Evolutionary conservation across 768 basidiomycete species (phyloP).

Genomic region (Boletus subcaerulescens): DNA sequence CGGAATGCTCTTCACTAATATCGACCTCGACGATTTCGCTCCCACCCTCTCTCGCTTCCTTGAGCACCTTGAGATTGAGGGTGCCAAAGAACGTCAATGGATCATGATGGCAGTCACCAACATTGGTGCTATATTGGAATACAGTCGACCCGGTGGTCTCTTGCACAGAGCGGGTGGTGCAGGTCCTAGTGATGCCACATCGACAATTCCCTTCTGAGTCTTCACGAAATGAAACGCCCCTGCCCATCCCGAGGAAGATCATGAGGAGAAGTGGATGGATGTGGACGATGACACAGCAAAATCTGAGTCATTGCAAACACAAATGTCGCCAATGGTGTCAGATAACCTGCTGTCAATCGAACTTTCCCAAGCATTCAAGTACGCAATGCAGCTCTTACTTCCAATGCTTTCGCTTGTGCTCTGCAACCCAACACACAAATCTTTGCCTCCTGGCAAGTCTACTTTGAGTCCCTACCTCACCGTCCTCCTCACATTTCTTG

Average conservation of each 20-base stretch:
- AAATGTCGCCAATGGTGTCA: slow-evolving; percentile 27
- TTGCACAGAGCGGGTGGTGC: slow-evolving; percentile 59
- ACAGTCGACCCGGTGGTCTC: slow-evolving; percentile 72
- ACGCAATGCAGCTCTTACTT: slow-evolving; percentile 78
- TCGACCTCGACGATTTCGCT: slow-evolving; percentile 89
- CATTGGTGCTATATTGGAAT: slow-evolving; percentile 80
- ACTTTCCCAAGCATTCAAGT: slow-evolving; percentile 62
- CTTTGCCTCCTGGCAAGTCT: slow-evolving; percentile 51
- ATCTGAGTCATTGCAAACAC: slow-evolving; percentile 18
- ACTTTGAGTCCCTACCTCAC: slow-evolving; percentile 85
- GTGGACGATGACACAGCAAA: slow-evolving; percentile 52
- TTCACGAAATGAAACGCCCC: slow-evolving; percentile 47
- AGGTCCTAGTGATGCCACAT: slow-evolving; percentile 38
- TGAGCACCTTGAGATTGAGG: slow-evolving; percentile 82
- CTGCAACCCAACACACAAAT: slow-evolving; percentile 55
- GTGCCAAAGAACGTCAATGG: slow-evolving; percentile 85
- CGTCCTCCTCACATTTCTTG: slow-evolving; percentile 83
- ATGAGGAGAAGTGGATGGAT: slow-evolving; percentile 59
- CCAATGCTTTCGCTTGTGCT: slow-evolving; percentile 72
- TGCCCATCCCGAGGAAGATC: slow-evolving; percentile 32
- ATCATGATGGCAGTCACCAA: slow-evolving; percentile 94
- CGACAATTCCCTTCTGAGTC: slow-evolving; percentile 42
- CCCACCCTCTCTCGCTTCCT: slow-evolving; percentile 79
- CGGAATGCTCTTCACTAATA: slow-evolving; percentile 96
- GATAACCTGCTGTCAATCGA: slow-evolving; percentile 40